These are phyloP conservation scores for Aspergillus proliferans DNA, from an alignment of 2,329 filamentous ascomycete species.

Conservation along the genomic window DNA sequence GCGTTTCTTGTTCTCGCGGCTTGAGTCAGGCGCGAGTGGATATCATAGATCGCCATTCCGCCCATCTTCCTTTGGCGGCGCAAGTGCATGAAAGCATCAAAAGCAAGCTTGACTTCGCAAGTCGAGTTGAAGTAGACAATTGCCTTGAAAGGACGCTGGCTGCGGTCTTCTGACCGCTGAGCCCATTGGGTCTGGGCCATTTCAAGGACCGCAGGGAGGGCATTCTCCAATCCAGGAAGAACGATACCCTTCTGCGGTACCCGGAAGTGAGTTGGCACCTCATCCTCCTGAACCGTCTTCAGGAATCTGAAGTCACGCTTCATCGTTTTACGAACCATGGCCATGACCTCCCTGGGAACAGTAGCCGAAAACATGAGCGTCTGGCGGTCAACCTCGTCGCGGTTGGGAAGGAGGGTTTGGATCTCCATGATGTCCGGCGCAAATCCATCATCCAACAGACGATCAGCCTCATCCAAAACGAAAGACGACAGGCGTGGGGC, in stretches of 20 bases:
- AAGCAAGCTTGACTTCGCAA: slow-evolving; percentile 61
- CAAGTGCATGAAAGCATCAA: slow-evolving; percentile 52
- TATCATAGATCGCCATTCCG: slow-evolving; percentile 46
- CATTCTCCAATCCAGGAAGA: slow-evolving; percentile 65
- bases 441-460: slow-evolving; percentile 63
- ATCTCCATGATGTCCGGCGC: slow-evolving; percentile 60
- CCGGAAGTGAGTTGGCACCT: slow-evolving; percentile 74
- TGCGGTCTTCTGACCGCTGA: slow-evolving; percentile 32
- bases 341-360: slow-evolving; percentile 74
- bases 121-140: slow-evolving; percentile 87
- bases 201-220: slow-evolving; percentile 71
- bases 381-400: slow-evolving; percentile 63
- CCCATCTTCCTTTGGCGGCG: slow-evolving; percentile 25
- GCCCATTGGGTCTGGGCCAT: slow-evolving; percentile 58
- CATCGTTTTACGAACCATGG: slow-evolving; percentile 70
- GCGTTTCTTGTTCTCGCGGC: slow-evolving; percentile 61
- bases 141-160: slow-evolving; percentile 74
- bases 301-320: slow-evolving; percentile 82
- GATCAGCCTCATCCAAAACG: slow-evolving; percentile 62
- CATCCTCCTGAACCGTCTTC: slow-evolving; percentile 76
- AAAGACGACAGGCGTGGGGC: slow-evolving; percentile 56
- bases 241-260: slow-evolving; percentile 74
- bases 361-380: slow-evolving; percentile 95
- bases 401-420: slow-evolving; percentile 56
- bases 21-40: slow-evolving; percentile 77